Base-by-base conservation (phyloP, 768 basidiomycete species). In the Russula emetica region DNA sequence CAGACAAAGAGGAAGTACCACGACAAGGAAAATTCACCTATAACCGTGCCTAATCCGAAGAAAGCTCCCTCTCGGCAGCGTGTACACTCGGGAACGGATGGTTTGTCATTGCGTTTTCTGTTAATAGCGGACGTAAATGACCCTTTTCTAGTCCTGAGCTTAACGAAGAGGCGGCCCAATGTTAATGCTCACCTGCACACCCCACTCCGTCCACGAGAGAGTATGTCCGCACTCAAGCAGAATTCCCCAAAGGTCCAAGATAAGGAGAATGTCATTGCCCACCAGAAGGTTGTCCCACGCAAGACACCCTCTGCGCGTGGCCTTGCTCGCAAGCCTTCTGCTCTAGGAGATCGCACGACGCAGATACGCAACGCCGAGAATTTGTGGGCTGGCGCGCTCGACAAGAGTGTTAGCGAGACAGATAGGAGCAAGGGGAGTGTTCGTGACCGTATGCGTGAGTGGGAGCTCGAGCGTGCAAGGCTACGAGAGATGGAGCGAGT, bases 391-490 rank as follows among this genome's bases (percentile, higher is more conserved):
- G 55, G 60, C 24, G 20, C 47, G 10, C 22, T 50, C 3, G 54
- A 74, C 66, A 74, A 72, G 65, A 73, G 74, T 16, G 67, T 51
- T 3, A 45, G 54, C 47, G 66, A 67, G 30, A 69, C 70, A 45
- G 64, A 57, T 55, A 62, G n/a, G 30, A 67, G 69, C 40, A 58
- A 47, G 5, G 71, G 64, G 13, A 68, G 69, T 60, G 79, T 79
- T 20, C 80, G 79, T 62, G 82, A 88, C 62, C 78, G 89, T 13
- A 85, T 90, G 67, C 78, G 78, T 67, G 88, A 90, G 68, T 91
- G 89, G 88, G 88, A 91, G 71, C 77, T 84, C 47, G 88, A 90
- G 72, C 80, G 82, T 40, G 80, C 85, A 73, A 77, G 87, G 63
- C 73, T 90, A 70, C 79, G 88, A 68, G 87, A 89, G 78, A 85